Conservation (phyloP, 257 asterid species). For the Solanum appendiculatum region DNA sequence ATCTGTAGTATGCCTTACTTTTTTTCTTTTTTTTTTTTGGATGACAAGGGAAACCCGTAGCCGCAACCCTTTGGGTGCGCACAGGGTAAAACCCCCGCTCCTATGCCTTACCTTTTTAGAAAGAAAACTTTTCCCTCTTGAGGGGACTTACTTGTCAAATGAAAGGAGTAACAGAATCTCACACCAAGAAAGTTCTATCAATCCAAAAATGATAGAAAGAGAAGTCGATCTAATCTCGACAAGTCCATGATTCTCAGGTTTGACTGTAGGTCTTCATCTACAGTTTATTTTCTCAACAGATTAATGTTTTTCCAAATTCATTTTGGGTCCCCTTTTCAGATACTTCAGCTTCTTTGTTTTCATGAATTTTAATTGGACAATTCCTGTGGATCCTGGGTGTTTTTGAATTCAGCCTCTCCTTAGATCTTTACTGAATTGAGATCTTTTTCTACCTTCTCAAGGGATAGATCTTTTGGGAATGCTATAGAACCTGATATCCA, state of each 20-base stretch:
- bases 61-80: too few relatives aligned
- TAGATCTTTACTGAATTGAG: not conserved
- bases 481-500: not conserved
- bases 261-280: not conserved
- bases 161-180: not conserved
- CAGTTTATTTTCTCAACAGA: not conserved
- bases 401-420: slow-evolving; percentile 3
- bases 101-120: too few relatives aligned
- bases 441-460: slow-evolving; percentile 4
- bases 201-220: not conserved
- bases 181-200: not conserved
- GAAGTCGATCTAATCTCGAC: not conserved
- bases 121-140: not conserved
- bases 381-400: slow-evolving; percentile 3
- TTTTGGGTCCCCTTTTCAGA: not conserved
- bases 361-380: not conserved
- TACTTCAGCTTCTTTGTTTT: not conserved
- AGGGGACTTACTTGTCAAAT: not conserved
- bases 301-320: not conserved
- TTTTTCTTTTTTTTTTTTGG: too few relatives aligned
- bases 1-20: not conserved
- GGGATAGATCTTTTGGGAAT: not conserved
- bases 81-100: too few relatives aligned
- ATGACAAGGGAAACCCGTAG: too few relatives aligned
- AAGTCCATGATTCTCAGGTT: not conserved